A percentile compares a stretch with the other conserved stretches of the same genome.
These are phyloP conservation scores for Elsinoe arachidis DNA, from an alignment of 2,329 filamentous ascomycete species.

Conservation along the genomic window DNA sequence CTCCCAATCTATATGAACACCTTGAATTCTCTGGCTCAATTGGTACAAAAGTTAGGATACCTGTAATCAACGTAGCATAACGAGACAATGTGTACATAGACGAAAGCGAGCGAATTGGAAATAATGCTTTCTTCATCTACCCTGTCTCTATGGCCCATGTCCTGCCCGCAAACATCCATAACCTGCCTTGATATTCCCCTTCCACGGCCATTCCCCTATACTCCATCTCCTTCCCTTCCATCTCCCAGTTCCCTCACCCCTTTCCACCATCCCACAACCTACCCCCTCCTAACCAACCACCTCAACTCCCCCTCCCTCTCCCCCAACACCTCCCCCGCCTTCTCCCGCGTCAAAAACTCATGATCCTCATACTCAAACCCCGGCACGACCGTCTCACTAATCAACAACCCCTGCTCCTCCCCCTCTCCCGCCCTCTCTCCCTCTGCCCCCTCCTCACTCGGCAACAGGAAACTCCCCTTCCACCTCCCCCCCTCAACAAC, in stretches of 20 bases:
- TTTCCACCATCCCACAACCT: background rate
- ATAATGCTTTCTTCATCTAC: background rate
- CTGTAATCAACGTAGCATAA: constrained; percentile 9
- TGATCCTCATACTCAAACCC: constrained; percentile 61
- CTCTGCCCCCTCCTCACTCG: constrained; percentile 31
- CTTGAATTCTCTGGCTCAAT: background rate
- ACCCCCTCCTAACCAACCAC: background rate
- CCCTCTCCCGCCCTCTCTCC: constrained; percentile 13
- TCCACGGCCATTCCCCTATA: background rate
- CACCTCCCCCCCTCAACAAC: constrained; percentile 60
- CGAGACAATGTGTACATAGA: constrained; percentile 7
- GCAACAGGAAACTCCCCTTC: constrained; percentile 55
- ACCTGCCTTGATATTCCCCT: too few relatives aligned
- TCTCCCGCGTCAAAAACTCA: constrained; percentile 51
- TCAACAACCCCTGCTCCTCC: constrained; percentile 47
- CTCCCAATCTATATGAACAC: background rate
- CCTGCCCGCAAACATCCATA: too few relatives aligned
- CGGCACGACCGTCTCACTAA: constrained; percentile 59
- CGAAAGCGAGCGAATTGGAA: background rate
- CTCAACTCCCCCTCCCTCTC: constrained; percentile 33
- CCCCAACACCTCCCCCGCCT: constrained; percentile 45
- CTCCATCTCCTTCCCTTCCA: background rate
- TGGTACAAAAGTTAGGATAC: background rate
- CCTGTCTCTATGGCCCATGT: too few relatives aligned
- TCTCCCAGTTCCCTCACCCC: background rate